Percentiles rank a stretch among this genome's conserved stretches.
Conservation (phyloP, 202 grass and related monocot genomes). For the Carex arenaria region DNA sequence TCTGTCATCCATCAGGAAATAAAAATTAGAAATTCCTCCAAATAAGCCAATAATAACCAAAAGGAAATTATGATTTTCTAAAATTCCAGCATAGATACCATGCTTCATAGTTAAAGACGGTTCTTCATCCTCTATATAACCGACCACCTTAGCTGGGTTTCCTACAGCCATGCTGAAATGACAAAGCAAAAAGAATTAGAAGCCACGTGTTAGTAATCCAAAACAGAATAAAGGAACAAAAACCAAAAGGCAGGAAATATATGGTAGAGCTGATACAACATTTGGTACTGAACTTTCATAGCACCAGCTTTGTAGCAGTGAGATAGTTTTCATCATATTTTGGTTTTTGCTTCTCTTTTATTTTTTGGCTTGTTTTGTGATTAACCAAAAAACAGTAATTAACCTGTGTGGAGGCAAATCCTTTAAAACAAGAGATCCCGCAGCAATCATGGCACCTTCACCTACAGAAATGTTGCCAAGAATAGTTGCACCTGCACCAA, state of each 20-base stretch:
- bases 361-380: background rate
- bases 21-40: background rate
- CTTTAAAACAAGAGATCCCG: conserved; percentile 93
- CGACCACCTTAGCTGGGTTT: conserved; percentile 90
- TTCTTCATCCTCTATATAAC: conserved; percentile 75
- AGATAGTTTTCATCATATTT: background rate
- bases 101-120: conserved; percentile 99
- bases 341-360: background rate
- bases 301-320: background rate
- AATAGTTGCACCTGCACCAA: conserved; percentile 91
- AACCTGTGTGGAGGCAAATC: conserved; percentile 97
- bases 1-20: conserved; percentile 46
- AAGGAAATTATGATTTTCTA: background rate
- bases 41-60: background rate
- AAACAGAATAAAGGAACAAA: background rate
- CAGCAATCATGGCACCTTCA: conserved; percentile 96
- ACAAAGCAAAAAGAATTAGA: conserved; percentile 20
- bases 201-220: background rate
- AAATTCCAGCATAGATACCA: conserved; percentile 41
- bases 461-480: conserved; percentile 90
- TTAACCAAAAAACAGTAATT: background rate
- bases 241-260: background rate
- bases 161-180: conserved; percentile 81
- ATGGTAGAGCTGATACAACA: background rate
- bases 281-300: background rate